Base-by-base conservation (phyloP, 345 rosid species). In the Bruguiera gymnorhiza region DNA sequence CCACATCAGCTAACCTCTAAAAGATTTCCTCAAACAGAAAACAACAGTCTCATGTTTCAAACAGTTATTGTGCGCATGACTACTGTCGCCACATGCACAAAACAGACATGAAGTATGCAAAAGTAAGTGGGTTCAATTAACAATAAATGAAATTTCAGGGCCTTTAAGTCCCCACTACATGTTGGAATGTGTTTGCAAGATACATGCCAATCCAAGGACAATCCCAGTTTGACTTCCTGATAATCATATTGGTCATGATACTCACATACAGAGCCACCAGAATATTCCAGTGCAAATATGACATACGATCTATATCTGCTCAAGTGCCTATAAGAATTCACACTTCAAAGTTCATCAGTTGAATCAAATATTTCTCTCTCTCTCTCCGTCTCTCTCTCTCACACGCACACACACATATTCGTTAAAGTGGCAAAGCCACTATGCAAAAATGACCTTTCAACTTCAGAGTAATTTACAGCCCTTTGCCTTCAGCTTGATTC, bases 401-500 rank as follows among this genome's bases (percentile, higher is more conserved):
- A 37, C 46, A 37, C 65, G n/a, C 13, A 15, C 6, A 43, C 16
- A 11, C 48, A 43, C 48, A 37, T 13, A 43, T 43, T 43, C 50
- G 3, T 43, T 43, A 13, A 43, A 43, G 19, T 13, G n/a, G 5
- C 18, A 43, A 43, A 43, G 19, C 50, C 5, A 13, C 4, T 43
- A 43, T 13, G 18, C 18, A 43, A 43, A 43, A 43, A 15, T 3
- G 5, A 43, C 50, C 50, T 43, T 43, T 26, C 77, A 77, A 71
- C 70, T 62, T 26, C 82, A 58, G 32, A 88, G 86, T 72, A 88
- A 71, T 16, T 32, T 84, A 71, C 83, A 80, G 57, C 96, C 93
- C 73, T 83, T 95, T 69, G 83, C 86, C 79, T 83, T 95, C 81
- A 92, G 77, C 82, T 86, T 29, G 88, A 87, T 76, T 91, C 97